Percentiles rank a stretch among this genome's conserved stretches.
These are phyloP conservation scores for Myxozyma vanderwaltii DNA, from an alignment of 805 yeast genomes.

Conservation along the genomic window DNA sequence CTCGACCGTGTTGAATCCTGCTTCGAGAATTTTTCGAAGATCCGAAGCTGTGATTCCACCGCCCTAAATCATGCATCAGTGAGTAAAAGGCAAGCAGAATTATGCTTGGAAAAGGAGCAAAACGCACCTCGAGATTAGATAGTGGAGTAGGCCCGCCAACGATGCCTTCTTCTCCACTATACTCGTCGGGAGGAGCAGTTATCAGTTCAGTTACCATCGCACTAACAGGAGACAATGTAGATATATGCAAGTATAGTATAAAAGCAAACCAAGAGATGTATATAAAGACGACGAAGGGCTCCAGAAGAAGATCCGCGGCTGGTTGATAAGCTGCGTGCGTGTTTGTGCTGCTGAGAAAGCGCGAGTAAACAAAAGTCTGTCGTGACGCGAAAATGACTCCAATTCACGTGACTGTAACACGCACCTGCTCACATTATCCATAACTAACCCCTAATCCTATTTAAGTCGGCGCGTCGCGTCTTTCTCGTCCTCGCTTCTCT, in stretches of 20 bases:
- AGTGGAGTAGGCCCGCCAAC: constrained; percentile 34
- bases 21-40: constrained; percentile 74
- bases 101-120: neutral
- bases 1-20: constrained; percentile 87
- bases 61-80: constrained; percentile 47
- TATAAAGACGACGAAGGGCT: neutral
- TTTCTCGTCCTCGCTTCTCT: too few species aligned
- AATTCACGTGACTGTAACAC: neutral
- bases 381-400: constrained; percentile 10
- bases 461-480: neutral
- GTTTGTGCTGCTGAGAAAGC: neutral
- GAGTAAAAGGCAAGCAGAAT: neutral
- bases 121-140: constrained; percentile 27
- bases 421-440: too few species aligned
- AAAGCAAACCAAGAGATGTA: neutral
- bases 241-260: neutral
- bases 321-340: neutral
- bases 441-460: too few species aligned
- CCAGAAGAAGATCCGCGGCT: neutral
- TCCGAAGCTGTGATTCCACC: constrained; percentile 85
- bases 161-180: constrained; percentile 23
- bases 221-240: neutral
- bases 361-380: neutral
- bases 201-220: constrained; percentile 10
- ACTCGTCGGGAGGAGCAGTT: constrained; percentile 2